Evolutionary conservation across 371 early-diverging fungal species (phyloP), one percentile per base, ranked within the genome.

Genomic region (Dichotomocladium elegans): DNA sequence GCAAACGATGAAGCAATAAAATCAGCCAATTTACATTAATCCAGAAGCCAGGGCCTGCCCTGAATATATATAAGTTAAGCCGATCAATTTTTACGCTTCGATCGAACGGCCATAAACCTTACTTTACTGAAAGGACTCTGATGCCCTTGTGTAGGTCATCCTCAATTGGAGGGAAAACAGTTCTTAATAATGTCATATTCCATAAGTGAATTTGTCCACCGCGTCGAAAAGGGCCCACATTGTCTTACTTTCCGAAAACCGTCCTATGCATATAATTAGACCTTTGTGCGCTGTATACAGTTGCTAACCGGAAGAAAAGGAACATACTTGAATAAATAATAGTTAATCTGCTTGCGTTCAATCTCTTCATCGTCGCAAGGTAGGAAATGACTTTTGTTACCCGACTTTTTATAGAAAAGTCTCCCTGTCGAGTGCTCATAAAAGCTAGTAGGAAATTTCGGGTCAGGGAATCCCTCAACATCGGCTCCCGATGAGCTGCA

Each of bases 291-390:
- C n/a, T n/a, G n/a, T n/a, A n/a, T n/a, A n/a, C n/a, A n/a, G n/a
- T n/a, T n/a, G n/a, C n/a, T n/a, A n/a, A 22, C 27, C 9, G 40
- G 22, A 31, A 24, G 22, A 1, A 44, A 17, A n/a, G n/a, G n/a
- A 6, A 30, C 46, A 12, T 25, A 69, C 70, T 60, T 67, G 53
- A 62, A 60, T 25, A 66, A 22, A 12, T 68, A 41, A 37, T 68
- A 60, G 26, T 64, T 66, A 7, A 74, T 51, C 47, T 74, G 65
- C 15, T 68, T 43, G 10, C 75, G 54, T 42, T 74, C 75, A 29
- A 62, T 57, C 53, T 74, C 75, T 41, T 74, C 75, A 34, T 74
- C 75, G 57, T 74, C 75, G 40, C 66, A 68, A 17, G 75, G 75
- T 46, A 74, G 44, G 17, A 74, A 61, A 17, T 62, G 51, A 22